Conservation (phyloP, 2,329 filamentous ascomycete genomes). For the Ambrosiella cleistominuta region DNA sequence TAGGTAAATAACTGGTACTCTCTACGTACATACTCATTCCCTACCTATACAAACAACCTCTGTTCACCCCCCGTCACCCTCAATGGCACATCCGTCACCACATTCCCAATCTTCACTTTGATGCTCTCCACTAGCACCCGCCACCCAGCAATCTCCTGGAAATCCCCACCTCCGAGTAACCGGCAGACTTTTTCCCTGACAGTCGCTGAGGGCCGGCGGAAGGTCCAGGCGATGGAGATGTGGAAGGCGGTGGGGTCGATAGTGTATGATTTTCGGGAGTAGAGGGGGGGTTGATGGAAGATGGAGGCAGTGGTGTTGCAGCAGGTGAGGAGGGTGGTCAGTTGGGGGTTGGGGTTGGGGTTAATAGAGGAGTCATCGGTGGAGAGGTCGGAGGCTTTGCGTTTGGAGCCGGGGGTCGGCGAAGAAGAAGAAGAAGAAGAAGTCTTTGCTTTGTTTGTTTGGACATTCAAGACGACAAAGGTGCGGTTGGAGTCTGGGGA, state of each 20-base stretch:
- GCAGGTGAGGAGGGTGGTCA: constrained; percentile 44
- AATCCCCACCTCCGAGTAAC: constrained; percentile 14
- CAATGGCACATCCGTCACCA: constrained; percentile 35
- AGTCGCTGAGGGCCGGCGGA: constrained; percentile 26
- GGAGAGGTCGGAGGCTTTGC: constrained; percentile 15
- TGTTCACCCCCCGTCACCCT: not conserved
- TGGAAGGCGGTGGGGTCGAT: constrained; percentile 47
- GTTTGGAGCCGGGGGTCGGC: not conserved
- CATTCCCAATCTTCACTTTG: constrained; percentile 61
- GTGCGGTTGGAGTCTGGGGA: constrained; percentile 48
- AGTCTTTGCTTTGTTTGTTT: not conserved
- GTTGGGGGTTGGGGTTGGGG: constrained; percentile 22
- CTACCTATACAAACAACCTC: not conserved
- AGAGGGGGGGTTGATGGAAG: constrained; percentile 55
- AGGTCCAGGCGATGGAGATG: constrained; percentile 74
- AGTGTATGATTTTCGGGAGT: constrained; percentile 24
- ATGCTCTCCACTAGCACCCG: constrained; percentile 39
- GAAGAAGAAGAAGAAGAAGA: too few species aligned
- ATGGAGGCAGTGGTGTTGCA: constrained; percentile 45
- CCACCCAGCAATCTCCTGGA: constrained; percentile 23
- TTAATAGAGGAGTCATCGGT: not conserved
- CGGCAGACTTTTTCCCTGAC: constrained; percentile 22
- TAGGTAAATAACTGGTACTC: not conserved
- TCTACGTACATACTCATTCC: not conserved
- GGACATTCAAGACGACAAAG: constrained; percentile 63